phyloP scores from a whole-genome alignment of 257 asterid genomes.

The Fraxinus cuspidata region DNA sequence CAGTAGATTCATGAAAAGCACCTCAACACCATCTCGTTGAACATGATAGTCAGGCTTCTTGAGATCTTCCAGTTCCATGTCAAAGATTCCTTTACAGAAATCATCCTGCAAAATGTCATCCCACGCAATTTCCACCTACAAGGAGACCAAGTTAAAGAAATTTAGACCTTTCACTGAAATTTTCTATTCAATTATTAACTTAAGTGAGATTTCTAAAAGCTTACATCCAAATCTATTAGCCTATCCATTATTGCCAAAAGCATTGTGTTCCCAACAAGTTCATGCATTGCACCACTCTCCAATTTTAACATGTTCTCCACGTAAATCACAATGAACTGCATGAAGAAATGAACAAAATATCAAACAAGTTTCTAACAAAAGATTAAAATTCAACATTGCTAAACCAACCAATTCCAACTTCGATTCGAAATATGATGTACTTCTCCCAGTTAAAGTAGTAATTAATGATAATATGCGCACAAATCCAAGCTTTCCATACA shows the following conservation, averaged over 20 bases:
- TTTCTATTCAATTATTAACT: conserved; percentile 2
- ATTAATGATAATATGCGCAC: not conserved
- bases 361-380: not conserved
- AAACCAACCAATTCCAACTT: conserved; percentile 10
- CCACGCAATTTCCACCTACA: conserved; percentile 79
- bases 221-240: conserved; percentile 83
- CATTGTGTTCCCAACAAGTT: conserved; percentile 67
- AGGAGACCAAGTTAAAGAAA: conserved; percentile 19
- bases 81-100: conserved; percentile 76
- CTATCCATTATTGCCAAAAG: conserved; percentile 62
- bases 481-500: conserved; percentile 12
- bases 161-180: conserved; percentile 13
- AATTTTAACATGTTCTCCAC: conserved; percentile 87
- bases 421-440: not conserved
- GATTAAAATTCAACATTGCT: not conserved
- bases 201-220: conserved; percentile 31
- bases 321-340: conserved; percentile 61
- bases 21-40: conserved; percentile 61
- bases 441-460: not conserved
- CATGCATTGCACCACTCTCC: conserved; percentile 67
- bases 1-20: conserved; percentile 26
- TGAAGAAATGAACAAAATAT: conserved; percentile 8
- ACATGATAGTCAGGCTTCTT: conserved; percentile 51
- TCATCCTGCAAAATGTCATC: conserved; percentile 77
- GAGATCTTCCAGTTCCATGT: conserved; percentile 84